Evolutionary conservation across 1,284 basidiomycete genomes (phyloP), one percentile per base, ranked within the genome.

Genomic region (Rhodotorula sp.): DNA sequence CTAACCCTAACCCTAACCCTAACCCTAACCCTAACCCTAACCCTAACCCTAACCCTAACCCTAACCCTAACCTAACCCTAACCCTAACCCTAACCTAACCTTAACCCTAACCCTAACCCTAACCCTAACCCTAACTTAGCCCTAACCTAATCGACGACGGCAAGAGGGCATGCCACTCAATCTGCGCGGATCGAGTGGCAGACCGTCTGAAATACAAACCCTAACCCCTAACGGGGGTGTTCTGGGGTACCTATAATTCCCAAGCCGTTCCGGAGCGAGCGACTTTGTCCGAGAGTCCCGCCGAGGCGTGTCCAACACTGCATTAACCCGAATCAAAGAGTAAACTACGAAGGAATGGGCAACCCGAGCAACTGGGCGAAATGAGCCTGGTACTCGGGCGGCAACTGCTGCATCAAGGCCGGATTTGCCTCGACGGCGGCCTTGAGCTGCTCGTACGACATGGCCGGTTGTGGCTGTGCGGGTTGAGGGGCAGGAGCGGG

Each of bases 381-480:
- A 58, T 71, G 70, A 18, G 54, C 42, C 59, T 74, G 71, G 55
- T 76, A 72, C 45, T 63, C 57, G 10, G 64, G 44, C 18, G 74
- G 71, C n/a, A 76, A 68, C 58, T 75, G 70, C 29, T 26, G 57
- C 44, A 74, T 49, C 58, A 75, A 49, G 8, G 62, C 65, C 53
- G 74, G 74, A 37, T 73, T 64, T 2, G 60, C 33, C 56, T 73
- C 53, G 48, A 75, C 67, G 29, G 69, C 57, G 24, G 56, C 58
- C 58, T 65, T 65, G 60, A 75, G 68, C 45, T 67, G 57, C 22
- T 69, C 64, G 68, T 74, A 65, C 57, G 60, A 64, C 60, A 75
- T 67, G 24, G 68, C 59, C 29, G 73, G 66, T 24, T 67, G 24
- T 57, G 17, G 60, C 51, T 26, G 59, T 49, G 20, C 55, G 18